Conservation (phyloP, 345 rosid species). For the Psidium guajava region DNA sequence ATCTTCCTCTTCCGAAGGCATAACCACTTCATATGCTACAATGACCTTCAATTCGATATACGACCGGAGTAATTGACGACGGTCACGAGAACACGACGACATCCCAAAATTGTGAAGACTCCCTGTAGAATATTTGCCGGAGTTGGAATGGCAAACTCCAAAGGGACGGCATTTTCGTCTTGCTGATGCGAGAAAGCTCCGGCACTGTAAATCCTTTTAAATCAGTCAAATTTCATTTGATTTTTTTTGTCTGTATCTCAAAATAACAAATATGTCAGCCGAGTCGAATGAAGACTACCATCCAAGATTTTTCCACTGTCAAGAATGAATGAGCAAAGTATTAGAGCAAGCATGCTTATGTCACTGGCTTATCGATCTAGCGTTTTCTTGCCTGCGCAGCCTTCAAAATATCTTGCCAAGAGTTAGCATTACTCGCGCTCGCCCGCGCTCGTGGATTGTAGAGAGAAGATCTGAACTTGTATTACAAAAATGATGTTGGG, state of each 20-base stretch:
- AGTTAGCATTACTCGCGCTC: too few relatives aligned
- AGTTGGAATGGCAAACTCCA: background rate
- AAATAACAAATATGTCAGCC: background rate
- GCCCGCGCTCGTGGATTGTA: too few relatives aligned
- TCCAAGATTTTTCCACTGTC: background rate
- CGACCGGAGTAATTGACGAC: slow-evolving; percentile 19
- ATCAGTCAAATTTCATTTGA: background rate
- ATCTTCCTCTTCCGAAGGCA: slow-evolving; percentile 21
- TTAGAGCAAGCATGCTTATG: background rate
- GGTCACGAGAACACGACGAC: background rate
- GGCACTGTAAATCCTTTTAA: background rate
- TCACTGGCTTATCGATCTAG: too few relatives aligned
- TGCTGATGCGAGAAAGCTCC: background rate
- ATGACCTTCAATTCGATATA: slow-evolving; percentile 58
- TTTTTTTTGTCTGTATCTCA: background rate
- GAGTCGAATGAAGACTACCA: background rate
- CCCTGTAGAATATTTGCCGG: background rate
- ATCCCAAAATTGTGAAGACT: background rate
- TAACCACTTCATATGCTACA: slow-evolving; percentile 29
- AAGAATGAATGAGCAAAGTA: background rate
- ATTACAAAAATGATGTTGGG: too few relatives aligned
- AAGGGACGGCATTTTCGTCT: background rate
- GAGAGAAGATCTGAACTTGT: too few relatives aligned
- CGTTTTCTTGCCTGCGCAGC: too few relatives aligned
- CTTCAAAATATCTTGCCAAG: too few relatives aligned